These are phyloP conservation scores for Brassica rapa DNA, from an alignment of 345 rosid species.

Conservation along the genomic window DNA sequence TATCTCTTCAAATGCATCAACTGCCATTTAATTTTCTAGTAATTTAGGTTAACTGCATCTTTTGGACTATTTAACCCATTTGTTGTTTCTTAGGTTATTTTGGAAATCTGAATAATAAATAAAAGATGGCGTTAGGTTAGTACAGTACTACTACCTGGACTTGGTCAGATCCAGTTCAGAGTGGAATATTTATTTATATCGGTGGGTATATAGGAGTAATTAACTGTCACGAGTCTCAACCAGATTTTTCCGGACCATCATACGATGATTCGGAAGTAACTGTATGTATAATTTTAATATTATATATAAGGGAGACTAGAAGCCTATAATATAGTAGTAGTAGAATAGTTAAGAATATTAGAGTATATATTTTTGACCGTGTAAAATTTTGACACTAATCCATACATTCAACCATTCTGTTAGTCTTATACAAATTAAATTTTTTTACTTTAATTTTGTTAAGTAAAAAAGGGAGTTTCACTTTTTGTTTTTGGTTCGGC, in stretches of 20 bases:
- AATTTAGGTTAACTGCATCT: neutral
- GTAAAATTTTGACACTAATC: neutral
- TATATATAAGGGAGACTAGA: neutral
- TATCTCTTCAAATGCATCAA: slow-evolving; percentile 17
- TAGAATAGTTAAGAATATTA: slow-evolving; percentile 26
- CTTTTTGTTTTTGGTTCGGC: slow-evolving; percentile 3
- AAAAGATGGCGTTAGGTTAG: slow-evolving; percentile 17
- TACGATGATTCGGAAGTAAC: slow-evolving; percentile 2
- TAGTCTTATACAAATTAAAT: neutral
- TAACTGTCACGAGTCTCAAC: slow-evolving; percentile 37
- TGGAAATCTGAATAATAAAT: neutral
- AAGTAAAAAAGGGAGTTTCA: neutral
- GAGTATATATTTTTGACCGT: slow-evolving; percentile 9
- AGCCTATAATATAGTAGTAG: neutral
- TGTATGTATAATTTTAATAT: neutral
- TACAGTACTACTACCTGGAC: slow-evolving; percentile 7
- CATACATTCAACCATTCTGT: neutral
- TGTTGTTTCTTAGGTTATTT: neutral
- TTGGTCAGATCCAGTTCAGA: slow-evolving; percentile 35
- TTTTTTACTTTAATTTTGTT: neutral
- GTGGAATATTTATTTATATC: slow-evolving; percentile 32
- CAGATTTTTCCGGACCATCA: slow-evolving; percentile 4
- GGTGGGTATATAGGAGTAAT: slow-evolving; percentile 24
- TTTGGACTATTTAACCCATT: neutral
- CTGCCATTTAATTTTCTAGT: neutral